phyloP scores from a whole-genome alignment of 2,329 filamentous ascomycete genomes.

The Penicillium sp. region DNA sequence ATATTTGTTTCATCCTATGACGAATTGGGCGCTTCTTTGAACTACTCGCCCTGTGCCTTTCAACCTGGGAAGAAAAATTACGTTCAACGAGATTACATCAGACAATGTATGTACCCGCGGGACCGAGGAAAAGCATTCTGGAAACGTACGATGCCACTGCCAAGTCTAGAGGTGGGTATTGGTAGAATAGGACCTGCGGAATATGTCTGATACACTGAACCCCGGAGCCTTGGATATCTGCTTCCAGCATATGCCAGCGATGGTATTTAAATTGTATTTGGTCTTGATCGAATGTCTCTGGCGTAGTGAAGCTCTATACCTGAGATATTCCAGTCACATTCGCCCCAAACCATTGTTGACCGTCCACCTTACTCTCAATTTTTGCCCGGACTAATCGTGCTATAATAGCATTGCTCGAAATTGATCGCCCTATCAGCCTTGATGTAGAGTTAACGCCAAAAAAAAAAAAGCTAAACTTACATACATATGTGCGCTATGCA shows the following conservation, averaged over 20 bases:
- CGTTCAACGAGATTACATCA: conserved; percentile 2
- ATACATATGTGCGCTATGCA: neutral
- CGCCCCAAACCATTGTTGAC: too few relatives aligned
- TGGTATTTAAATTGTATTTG: neutral
- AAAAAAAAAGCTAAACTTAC: too few relatives aligned
- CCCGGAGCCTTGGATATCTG: neutral
- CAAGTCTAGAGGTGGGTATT: neutral
- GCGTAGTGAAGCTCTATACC: neutral
- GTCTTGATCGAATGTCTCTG: neutral
- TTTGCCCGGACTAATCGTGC: too few relatives aligned
- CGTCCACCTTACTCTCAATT: too few relatives aligned
- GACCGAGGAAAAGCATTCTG: conserved; percentile 4
- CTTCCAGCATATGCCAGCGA: neutral
- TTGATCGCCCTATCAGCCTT: too few relatives aligned
- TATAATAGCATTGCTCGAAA: too few relatives aligned
- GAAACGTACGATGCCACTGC: conserved; percentile 10
- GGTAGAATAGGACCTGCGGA: neutral
- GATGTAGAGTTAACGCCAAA: neutral
- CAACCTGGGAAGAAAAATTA: neutral
- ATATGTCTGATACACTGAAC: neutral
- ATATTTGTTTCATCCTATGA: neutral
- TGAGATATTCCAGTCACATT: too few relatives aligned
- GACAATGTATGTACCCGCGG: conserved; percentile 8
- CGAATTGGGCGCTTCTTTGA: neutral
- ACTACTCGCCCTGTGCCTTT: neutral